These are phyloP conservation scores for Haberlea rhodopensis DNA, from an alignment of 257 asterid genomes.

Conservation along the genomic window DNA sequence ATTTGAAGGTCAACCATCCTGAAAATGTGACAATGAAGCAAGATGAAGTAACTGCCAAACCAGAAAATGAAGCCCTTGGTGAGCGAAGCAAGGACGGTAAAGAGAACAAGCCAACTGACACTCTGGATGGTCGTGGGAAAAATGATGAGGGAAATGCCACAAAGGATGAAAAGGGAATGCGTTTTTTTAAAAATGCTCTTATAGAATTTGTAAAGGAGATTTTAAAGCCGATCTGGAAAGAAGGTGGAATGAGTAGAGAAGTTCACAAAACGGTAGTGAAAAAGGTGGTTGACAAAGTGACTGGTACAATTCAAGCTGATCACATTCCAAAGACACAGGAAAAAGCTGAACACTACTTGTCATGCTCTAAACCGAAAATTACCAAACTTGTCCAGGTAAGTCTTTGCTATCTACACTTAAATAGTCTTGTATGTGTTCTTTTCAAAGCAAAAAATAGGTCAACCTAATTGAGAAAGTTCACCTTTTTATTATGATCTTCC, in stretches of 20 bases:
- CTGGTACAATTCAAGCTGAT: conserved; percentile 57
- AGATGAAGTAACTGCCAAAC: conserved; percentile 27
- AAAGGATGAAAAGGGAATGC: conserved; percentile 79
- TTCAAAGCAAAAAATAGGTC: background rate
- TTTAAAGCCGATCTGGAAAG: conserved; percentile 89
- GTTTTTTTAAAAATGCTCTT: conserved; percentile 77
- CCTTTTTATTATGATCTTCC: background rate
- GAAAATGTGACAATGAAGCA: conserved; percentile 39
- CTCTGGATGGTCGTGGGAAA: conserved; percentile 42
- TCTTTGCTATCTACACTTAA: conserved; percentile 3
- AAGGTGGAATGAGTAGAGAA: conserved; percentile 91
- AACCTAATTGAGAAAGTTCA: conserved; percentile 6
- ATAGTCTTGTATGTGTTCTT: background rate
- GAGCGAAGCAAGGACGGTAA: conserved; percentile 35
- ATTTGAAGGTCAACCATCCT: conserved; percentile 24
- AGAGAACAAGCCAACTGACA: conserved; percentile 42
- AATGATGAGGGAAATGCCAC: conserved; percentile 44
- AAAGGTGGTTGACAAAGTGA: conserved; percentile 94
- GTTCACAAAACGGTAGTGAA: conserved; percentile 87
- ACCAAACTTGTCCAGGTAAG: conserved; percentile 88
- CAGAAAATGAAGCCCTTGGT: conserved; percentile 25
- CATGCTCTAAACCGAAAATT: conserved; percentile 69
- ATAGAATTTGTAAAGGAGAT: conserved; percentile 84
- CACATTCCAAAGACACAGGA: conserved; percentile 82
- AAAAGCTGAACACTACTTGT: conserved; percentile 69